phyloP scores from a whole-genome alignment of 192 early-diverging fungal genomes.

The Lunasporangiospora selenospora region DNA sequence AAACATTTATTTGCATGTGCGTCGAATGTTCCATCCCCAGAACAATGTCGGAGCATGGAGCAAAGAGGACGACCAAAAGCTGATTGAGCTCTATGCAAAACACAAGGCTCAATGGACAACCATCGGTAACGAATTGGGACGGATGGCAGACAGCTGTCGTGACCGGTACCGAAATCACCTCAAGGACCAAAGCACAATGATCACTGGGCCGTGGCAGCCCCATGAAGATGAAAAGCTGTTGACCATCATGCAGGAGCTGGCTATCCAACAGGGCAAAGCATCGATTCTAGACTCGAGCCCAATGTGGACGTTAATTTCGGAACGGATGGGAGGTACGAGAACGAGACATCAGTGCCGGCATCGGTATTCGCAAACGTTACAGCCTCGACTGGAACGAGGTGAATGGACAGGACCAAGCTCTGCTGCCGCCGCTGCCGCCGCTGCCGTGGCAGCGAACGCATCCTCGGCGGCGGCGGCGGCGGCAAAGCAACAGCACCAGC shows the following conservation, averaged over 20 bases:
- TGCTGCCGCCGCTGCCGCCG: conserved; percentile 36
- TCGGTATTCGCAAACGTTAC: conserved; percentile 42
- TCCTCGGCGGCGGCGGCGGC: conserved; percentile 12
- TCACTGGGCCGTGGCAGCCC: conserved; percentile 43
- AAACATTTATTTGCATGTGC: conserved; percentile 47
- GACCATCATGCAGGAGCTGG: conserved; percentile 45
- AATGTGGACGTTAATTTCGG: conserved; percentile 47
- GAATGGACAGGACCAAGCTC: conserved; percentile 48
- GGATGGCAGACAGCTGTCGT: conserved; percentile 47
- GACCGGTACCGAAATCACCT: conserved; percentile 47
- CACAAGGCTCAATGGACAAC: conserved; percentile 49
- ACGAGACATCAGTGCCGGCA: conserved; percentile 45
- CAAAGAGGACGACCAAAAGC: conserved; percentile 47
- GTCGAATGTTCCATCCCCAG: conserved; percentile 46
- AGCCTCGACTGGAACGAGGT: conserved; percentile 43
- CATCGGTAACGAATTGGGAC: conserved; percentile 42
- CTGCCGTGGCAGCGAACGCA: conserved; percentile 37
- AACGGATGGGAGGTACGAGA: conserved; percentile 43
- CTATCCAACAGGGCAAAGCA: conserved; percentile 37
- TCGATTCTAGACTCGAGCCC: conserved; percentile 44
- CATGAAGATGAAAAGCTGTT: conserved; percentile 38
- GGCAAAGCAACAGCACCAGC: conserved; percentile 12
- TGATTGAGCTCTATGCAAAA: conserved; percentile 28
- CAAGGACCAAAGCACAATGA: conserved; percentile 40
- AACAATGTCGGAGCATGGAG: conserved; percentile 48